Conservation (phyloP, 1,139 yeast genomes). For the Taphrina confusa region DNA sequence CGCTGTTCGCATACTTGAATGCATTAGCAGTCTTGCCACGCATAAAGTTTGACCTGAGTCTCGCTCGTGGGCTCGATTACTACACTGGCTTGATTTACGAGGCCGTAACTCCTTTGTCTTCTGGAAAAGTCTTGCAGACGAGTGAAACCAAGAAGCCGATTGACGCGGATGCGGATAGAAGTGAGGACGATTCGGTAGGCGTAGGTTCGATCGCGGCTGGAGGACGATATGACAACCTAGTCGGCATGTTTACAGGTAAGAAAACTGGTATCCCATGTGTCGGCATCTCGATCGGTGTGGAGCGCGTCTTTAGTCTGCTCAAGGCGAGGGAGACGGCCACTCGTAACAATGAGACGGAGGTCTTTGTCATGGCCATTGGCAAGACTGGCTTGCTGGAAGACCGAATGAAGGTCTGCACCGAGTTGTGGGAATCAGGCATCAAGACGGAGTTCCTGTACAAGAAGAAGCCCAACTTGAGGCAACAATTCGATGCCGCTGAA, state of each 20-base stretch:
- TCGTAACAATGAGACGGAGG: slow-evolving; percentile 86
- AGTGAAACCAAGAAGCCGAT: slow-evolving; percentile 55
- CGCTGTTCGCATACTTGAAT: slow-evolving; percentile 71
- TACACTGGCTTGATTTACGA: slow-evolving; percentile 96
- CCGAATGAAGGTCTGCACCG: slow-evolving; percentile 80
- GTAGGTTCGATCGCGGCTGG: slow-evolving; percentile 99
- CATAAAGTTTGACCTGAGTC: slow-evolving; percentile 83
- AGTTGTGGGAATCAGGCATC: slow-evolving; percentile 83
- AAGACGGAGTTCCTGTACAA: slow-evolving; percentile 90
- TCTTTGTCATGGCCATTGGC: slow-evolving; percentile 94
- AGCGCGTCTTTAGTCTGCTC: slow-evolving; percentile 84
- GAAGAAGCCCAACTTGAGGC: slow-evolving; percentile 87
- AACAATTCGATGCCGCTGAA: slow-evolving; percentile 97
- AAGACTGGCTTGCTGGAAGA: slow-evolving; percentile 88
- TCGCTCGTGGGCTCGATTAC: slow-evolving; percentile 96
- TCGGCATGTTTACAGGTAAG: slow-evolving; percentile 91
- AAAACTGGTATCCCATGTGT: slow-evolving; percentile 87
- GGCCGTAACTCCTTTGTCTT: slow-evolving; percentile 91
- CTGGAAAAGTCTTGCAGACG: slow-evolving; percentile 57
- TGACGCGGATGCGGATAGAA: slow-evolving; percentile 78
- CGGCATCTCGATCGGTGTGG: slow-evolving; percentile 95
- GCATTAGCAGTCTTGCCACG: slow-evolving; percentile 66
- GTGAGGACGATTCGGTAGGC: slow-evolving; percentile 78
- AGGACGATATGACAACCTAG: slow-evolving; percentile 94
- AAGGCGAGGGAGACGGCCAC: slow-evolving; percentile 64